Base-by-base conservation (phyloP, 306 rosid species). In the Carpinus viminea region DNA sequence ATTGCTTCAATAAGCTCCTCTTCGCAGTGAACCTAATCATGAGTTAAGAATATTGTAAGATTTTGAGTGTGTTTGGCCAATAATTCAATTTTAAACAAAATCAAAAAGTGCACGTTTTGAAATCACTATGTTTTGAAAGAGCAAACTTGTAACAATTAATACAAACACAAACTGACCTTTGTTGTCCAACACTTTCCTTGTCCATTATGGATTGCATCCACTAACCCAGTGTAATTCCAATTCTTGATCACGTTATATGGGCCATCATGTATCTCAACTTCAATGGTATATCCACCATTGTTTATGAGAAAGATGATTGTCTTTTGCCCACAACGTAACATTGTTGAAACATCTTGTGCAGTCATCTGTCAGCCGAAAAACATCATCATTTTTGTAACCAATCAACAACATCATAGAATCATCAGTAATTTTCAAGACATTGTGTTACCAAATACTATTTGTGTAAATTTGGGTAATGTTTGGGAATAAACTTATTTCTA, bases 201-300 rank as follows among this genome's bases (percentile, higher is more conserved):
- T 7, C 80, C 87, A 62, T 88, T 85, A 77, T 83, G 89, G 74
- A 87, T 80, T 53, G 88, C 88, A 66, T 85, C 91, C 59, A 85
- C 70, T 2, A 85, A 71, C 13, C 75, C 87, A 0, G 87, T 85
- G 80, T 87, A 85, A 73, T 87, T 87, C 89, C 89, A 85, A 79
- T 88, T 88, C 81, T 87, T 87, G 78, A 88, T 85, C 68, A 88
- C 87, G 70, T 88, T 85, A 64, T 88, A 81, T 2, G 91, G 89
- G 1, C 87, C 91, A 7, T 83, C 89, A 52, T 85, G 91, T 77
- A 83, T 88, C 57, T 88, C 84, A 31, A 85, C 89, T 83, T 88
- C 91, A 31, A 83, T 80, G 20, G 89, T 88, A 81, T 85, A 85
- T 53, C 91, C 89, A 20, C 88, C 82, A 61, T 87, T 87, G 84